phyloP scores from a whole-genome alignment of 768 basidiomycete species.

The Hemileccinum impolitum region DNA sequence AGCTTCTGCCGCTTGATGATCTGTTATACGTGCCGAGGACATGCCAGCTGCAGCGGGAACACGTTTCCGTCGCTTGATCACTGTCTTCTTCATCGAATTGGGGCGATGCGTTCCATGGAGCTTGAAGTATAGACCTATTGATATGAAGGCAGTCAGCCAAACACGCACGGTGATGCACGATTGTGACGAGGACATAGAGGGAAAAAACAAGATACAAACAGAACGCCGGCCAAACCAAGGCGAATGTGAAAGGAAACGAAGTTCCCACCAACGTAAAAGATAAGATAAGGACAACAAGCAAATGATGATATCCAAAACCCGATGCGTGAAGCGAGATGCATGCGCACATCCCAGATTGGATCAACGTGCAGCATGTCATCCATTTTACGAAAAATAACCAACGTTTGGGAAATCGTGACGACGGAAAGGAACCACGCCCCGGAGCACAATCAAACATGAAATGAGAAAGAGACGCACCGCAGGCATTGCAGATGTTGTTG shows the following conservation, averaged over 20 bases:
- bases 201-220: background rate
- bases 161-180: background rate
- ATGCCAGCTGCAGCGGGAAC: slow-evolving; percentile 77
- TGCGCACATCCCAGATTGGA: slow-evolving; percentile 18
- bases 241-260: slow-evolving; percentile 15
- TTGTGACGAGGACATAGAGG: background rate
- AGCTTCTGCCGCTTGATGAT: slow-evolving; percentile 87
- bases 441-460: slow-evolving; percentile 24
- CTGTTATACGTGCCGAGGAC: slow-evolving; percentile 56
- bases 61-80: slow-evolving; percentile 97
- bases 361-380: slow-evolving; percentile 20
- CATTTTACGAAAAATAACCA: slow-evolving; percentile 20
- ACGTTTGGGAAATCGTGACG: slow-evolving; percentile 6
- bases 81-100: slow-evolving; percentile 98
- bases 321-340: slow-evolving; percentile 18
- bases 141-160: slow-evolving; percentile 17
- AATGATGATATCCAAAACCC: slow-evolving; percentile 13
- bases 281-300: slow-evolving; percentile 24
- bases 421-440: slow-evolving; percentile 21
- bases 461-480: slow-evolving; percentile 57
- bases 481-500: slow-evolving; percentile 93
- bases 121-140: slow-evolving; percentile 92
- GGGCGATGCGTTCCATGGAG: slow-evolving; percentile 96
- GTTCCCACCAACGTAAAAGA: slow-evolving; percentile 10
- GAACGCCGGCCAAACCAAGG: background rate